These are phyloP conservation scores for Zasmidium citrigriseum DNA, from an alignment of 2,329 filamentous ascomycete genomes.

Conservation along the genomic window DNA sequence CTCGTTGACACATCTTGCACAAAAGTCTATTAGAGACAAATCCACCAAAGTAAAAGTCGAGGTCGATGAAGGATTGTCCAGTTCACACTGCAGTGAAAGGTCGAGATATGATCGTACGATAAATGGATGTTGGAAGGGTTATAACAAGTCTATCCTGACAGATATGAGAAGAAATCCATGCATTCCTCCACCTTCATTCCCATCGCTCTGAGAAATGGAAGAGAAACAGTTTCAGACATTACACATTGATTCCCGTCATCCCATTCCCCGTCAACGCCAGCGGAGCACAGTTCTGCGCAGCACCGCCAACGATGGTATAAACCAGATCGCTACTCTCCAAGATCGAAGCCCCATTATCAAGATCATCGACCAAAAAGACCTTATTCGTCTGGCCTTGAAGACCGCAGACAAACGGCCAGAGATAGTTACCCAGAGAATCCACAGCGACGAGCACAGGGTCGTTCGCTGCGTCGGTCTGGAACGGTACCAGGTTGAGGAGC, in stretches of 20 bases:
- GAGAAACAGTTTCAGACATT: neutral
- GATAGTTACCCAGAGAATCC: neutral
- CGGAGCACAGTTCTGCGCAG: neutral
- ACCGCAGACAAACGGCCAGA: neutral
- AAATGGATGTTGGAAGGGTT: no score
- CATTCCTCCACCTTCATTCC: no score
- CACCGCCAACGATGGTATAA: neutral
- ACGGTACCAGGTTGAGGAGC: neutral
- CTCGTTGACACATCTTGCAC: no score
- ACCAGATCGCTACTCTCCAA: neutral
- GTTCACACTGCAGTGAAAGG: no score
- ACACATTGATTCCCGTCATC: neutral
- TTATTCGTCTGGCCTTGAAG: neutral
- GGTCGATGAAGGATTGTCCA: no score
- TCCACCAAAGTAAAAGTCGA: no score
- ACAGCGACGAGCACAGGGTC: neutral
- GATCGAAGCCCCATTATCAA: neutral
- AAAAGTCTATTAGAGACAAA: no score
- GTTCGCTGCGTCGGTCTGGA: neutral
- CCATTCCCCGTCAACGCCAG: neutral
- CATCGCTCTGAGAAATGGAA: no score
- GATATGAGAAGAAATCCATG: no score
- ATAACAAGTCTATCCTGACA: no score
- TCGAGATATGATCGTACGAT: no score
- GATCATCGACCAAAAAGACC: neutral